Conservation (phyloP, 768 basidiomycete genomes). For the Agrocybe pediades region DNA sequence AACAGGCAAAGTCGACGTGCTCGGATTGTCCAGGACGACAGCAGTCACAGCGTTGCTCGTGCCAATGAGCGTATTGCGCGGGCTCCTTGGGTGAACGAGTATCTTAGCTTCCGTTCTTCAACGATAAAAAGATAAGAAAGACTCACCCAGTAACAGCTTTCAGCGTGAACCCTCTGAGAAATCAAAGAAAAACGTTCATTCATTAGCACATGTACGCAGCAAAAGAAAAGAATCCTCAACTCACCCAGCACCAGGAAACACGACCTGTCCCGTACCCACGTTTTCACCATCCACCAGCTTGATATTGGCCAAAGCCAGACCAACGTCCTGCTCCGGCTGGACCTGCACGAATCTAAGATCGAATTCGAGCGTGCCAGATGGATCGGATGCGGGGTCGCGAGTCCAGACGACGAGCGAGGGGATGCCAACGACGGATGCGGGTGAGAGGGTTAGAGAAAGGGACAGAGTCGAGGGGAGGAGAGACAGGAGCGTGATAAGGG, state of each 20-base stretch:
- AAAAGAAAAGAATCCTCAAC: not conserved
- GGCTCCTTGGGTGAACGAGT: conserved; percentile 10
- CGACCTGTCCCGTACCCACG: conserved; percentile 9
- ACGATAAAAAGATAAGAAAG: not conserved
- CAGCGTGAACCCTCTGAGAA: conserved; percentile 14
- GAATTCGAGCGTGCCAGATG: conserved; percentile 1
- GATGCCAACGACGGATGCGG: conserved; percentile 5
- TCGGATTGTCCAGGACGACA: conserved; percentile 3
- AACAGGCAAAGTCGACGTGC: not conserved
- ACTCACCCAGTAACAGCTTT: conserved; percentile 20
- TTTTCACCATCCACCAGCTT: not conserved
- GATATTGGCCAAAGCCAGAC: conserved; percentile 17
- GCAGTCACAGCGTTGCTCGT: conserved; percentile 15
- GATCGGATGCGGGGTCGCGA: not conserved
- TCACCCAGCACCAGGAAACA: conserved; percentile 20
- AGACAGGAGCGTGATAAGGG: too few species aligned
- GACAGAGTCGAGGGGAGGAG: not conserved
- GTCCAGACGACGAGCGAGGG: conserved; percentile 16
- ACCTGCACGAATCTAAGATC: conserved; percentile 19
- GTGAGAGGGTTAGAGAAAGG: conserved; percentile 13
- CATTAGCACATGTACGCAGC: not conserved
- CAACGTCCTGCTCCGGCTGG: conserved; percentile 10
- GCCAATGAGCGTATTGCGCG: conserved; percentile 16
- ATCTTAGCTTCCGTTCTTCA: not conserved
- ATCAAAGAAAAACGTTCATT: not conserved